Base-by-base conservation (phyloP, 1,284 basidiomycete genomes). In the Trichosporon faecale region DNA sequence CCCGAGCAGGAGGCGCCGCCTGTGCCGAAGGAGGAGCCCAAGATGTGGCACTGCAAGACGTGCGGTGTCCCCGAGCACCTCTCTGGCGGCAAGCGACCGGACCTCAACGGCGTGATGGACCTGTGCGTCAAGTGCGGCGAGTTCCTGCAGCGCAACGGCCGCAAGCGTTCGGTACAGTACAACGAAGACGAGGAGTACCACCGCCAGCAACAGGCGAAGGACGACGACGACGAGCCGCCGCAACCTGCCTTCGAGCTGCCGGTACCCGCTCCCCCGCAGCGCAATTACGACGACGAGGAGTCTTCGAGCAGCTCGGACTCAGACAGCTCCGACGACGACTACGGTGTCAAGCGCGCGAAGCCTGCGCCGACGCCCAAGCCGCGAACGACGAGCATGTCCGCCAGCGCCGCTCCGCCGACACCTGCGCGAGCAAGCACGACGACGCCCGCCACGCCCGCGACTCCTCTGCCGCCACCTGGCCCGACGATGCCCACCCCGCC, bases 11-110 rank as follows among this genome's bases (percentile, higher is more conserved):
- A 49, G 8, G 44, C 63, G 18, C 64, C 66, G 16, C 57, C 61
- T 3, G 52, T 64, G 35, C 64, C 68, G 31, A n/a, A 60, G 33
- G 55, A 65, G 23, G 49, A 65, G 61, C 55, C 31, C 18, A 93
- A 92, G 0, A 86, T 91, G 2, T 96, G 94, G 94, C 92, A 94
- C 84, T 96, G 94, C 81, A 93, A 91, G 57, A 94, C 94, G 78
- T 95, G 91, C 74, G 94, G 94, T 21, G 91, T 91, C 78, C 93
- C 94, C 0, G 94, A 93, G 78, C 88, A 85, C 74, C 89, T 95
- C 67, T 91, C 93, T 2, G 86, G 93, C 66, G 92, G 93, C 9
- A 85, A 91, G 73, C 86, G 92, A 75, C 95, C 95, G 80, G 94
- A 94, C 2, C 93, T 93, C 2, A 68, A 67, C 25, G 76, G 95